These are phyloP conservation scores for Pyricularia sp. DNA, from an alignment of 2,329 filamentous ascomycete genomes.

Conservation along the genomic window DNA sequence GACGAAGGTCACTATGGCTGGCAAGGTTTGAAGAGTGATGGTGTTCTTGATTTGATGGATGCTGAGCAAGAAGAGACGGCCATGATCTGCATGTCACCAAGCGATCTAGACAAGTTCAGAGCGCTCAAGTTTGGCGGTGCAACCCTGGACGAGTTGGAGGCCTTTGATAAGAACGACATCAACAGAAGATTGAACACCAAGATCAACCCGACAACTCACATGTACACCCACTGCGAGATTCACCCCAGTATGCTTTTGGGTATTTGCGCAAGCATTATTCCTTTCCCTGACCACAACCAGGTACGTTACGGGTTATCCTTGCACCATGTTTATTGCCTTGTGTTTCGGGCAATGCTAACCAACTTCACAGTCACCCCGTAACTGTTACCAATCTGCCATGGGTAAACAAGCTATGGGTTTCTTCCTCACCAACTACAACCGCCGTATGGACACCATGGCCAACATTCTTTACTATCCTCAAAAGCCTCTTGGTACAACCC, in stretches of 20 bases:
- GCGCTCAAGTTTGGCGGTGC: slow-evolving; percentile 51
- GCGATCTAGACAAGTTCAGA: slow-evolving; percentile 76
- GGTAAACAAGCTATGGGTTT: slow-evolving; percentile 99
- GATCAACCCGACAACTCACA: slow-evolving; percentile 78
- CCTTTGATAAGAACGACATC: slow-evolving; percentile 52
- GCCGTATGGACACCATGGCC: slow-evolving; percentile 98
- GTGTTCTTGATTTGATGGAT: slow-evolving; percentile 91
- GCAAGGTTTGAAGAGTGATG: slow-evolving; percentile 73
- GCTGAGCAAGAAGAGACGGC: slow-evolving; percentile 97
- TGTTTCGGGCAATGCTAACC: slow-evolving; percentile 19
- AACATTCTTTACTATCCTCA: slow-evolving; percentile 99
- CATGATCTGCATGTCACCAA: slow-evolving; percentile 99
- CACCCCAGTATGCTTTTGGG: slow-evolving; percentile 98
- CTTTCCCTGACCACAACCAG: slow-evolving; percentile 98
- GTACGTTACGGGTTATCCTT: slow-evolving; percentile 25
- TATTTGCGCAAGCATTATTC: slow-evolving; percentile 98
- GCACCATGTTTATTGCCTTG: neutral
- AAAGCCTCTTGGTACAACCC: slow-evolving; percentile 90
- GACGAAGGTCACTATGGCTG: slow-evolving; percentile 66
- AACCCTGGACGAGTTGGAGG: slow-evolving; percentile 1
- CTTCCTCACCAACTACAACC: slow-evolving; percentile 92
- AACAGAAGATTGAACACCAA: slow-evolving; percentile 84
- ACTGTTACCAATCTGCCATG: slow-evolving; percentile 99
- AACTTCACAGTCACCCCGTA: slow-evolving; percentile 75
- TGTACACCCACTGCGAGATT: slow-evolving; percentile 97